phyloP scores from a whole-genome alignment of 192 early-diverging fungal species.

The Backusella tuberculispora region DNA sequence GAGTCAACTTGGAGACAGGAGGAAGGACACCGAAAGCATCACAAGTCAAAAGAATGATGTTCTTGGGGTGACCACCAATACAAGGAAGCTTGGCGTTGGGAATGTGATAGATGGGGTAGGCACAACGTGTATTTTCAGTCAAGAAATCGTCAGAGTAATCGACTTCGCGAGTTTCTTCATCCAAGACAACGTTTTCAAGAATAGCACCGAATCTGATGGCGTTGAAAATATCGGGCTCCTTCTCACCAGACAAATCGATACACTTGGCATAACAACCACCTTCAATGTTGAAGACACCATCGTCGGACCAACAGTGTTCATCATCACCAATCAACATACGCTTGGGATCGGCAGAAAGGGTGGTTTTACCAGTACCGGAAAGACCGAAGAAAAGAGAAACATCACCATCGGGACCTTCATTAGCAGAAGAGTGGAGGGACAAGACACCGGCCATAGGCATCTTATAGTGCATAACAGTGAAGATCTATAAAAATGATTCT shows the following conservation, averaged over 20 bases:
- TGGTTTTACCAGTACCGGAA: constrained; percentile 98
- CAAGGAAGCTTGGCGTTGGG: constrained; percentile 94
- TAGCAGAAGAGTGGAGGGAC: constrained; percentile 91
- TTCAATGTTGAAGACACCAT: constrained; percentile 97
- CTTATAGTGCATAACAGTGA: constrained; percentile 97
- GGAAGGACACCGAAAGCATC: constrained; percentile 96
- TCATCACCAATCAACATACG: constrained; percentile 96
- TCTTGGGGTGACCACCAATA: constrained; percentile 85
- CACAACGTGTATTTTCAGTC: constrained; percentile 97
- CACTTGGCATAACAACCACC: constrained; percentile 98
- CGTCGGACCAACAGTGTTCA: constrained; percentile 98
- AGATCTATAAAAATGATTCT: constrained; percentile 45
- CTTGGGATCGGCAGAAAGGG: constrained; percentile 92
- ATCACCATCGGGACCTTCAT: constrained; percentile 84
- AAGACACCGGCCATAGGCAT: constrained; percentile 93
- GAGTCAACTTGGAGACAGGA: constrained; percentile 86
- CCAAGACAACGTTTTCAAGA: constrained; percentile 89
- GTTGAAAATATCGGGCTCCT: constrained; percentile 97
- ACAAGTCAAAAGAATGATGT: constrained; percentile 95
- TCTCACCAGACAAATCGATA: constrained; percentile 91
- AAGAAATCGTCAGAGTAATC: constrained; percentile 78
- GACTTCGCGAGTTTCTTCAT: constrained; percentile 70
- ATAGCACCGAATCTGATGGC: constrained; percentile 92
- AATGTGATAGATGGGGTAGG: constrained; percentile 93
- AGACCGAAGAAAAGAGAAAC: constrained; percentile 97